These are phyloP conservation scores for Neurospora sp. DNA, from an alignment of 495 filamentous ascomycete genomes.

Conservation along the genomic window DNA sequence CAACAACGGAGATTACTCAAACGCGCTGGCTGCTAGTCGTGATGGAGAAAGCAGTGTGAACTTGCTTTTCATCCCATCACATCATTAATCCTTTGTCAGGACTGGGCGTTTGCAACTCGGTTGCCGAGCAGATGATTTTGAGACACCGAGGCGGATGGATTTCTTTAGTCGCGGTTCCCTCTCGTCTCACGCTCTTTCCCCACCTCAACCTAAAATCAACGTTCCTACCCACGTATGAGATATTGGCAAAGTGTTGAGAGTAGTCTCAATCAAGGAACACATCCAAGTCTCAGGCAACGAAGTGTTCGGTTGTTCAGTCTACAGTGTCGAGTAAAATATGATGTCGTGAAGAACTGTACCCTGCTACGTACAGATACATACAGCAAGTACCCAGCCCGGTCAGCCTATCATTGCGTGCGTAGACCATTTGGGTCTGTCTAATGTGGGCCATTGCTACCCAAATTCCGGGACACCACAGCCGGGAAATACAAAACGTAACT, in stretches of 20 bases:
- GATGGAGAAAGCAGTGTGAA: not conserved
- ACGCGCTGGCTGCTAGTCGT: not conserved
- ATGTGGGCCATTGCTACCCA: not conserved
- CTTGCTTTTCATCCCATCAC: not conserved
- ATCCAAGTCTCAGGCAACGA: not conserved
- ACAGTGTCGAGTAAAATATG: not conserved
- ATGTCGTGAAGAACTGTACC: not conserved
- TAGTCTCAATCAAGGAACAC: not conserved
- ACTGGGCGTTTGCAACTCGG: not conserved
- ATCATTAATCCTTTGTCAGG: not conserved
- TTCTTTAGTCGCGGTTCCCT: not conserved
- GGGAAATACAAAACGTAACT: not conserved
- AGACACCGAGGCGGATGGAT: not conserved
- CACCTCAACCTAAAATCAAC: not conserved
- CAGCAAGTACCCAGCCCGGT: not conserved
- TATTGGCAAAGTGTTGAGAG: not conserved
- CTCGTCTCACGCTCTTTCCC: not conserved
- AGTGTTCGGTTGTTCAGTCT: not conserved
- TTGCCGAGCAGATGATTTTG: not conserved
- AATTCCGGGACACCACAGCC: not conserved
- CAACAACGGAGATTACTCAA: not conserved
- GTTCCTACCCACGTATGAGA: not conserved
- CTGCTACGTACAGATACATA: not conserved
- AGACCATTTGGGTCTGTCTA: not conserved
- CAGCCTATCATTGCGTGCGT: not conserved